Conservation (phyloP, 1,284 basidiomycete genomes). For the Ganoderma boninense region DNA sequence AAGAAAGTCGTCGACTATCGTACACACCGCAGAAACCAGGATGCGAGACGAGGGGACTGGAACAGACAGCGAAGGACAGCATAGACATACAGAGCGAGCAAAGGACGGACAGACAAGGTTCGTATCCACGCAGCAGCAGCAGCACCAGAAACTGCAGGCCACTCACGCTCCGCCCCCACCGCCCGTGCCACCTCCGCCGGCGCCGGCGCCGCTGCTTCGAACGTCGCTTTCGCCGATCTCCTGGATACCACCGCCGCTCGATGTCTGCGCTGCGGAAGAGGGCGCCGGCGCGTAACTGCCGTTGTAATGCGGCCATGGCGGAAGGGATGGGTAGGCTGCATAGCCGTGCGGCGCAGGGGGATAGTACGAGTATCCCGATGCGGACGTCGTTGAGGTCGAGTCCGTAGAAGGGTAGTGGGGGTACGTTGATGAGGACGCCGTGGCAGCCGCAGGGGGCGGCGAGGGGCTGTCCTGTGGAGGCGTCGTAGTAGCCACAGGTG, state of each 20-base stretch:
- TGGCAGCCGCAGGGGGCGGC: constrained; percentile 28
- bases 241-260: constrained; percentile 25
- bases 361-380: constrained; percentile 27
- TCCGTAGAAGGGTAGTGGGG: constrained; percentile 24
- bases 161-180: constrained; percentile 16
- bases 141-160: neutral
- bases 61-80: constrained; percentile 17
- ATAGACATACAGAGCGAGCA: constrained; percentile 25
- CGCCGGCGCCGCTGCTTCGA: constrained; percentile 26
- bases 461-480: constrained; percentile 40
- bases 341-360: constrained; percentile 29
- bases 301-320: constrained; percentile 37
- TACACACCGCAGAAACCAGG: constrained; percentile 11
- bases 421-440: constrained; percentile 25
- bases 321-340: constrained; percentile 27
- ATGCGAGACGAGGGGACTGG: neutral
- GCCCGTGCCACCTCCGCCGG: constrained; percentile 20
- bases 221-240: constrained; percentile 31
- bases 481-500: constrained; percentile 30
- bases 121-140: neutral
- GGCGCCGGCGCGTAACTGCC: constrained; percentile 33
- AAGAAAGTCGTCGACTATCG: constrained; percentile 19
- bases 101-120: neutral
- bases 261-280: constrained; percentile 7
- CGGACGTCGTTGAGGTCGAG: constrained; percentile 8